A percentile compares a stretch with the other conserved stretches of the same genome.
Conservation (phyloP, 2,329 filamentous ascomycete genomes). For the Cladophialophora bantiana region DNA sequence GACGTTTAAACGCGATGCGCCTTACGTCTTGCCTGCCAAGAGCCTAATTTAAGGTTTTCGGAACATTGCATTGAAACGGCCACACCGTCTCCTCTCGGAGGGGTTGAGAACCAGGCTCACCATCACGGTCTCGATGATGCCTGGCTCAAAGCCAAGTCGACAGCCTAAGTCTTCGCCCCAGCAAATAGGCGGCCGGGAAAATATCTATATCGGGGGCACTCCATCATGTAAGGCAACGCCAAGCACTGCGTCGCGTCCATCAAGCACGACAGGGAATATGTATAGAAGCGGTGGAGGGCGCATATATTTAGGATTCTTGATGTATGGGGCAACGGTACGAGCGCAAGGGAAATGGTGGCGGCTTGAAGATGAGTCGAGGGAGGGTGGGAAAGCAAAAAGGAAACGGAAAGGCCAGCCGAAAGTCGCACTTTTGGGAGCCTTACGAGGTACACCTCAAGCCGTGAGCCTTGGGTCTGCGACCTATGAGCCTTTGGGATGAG, state of each 20-base stretch:
- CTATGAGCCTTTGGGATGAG: background rate
- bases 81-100: background rate
- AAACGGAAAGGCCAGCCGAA: background rate
- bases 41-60: background rate
- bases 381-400: background rate
- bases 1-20: constrained; percentile 1
- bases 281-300: background rate
- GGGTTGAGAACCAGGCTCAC: background rate
- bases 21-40: background rate
- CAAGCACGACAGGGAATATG: background rate
- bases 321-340: background rate
- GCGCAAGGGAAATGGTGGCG: background rate
- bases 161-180: background rate
- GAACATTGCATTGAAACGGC: background rate
- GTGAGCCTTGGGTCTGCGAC: background rate
- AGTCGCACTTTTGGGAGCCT: background rate
- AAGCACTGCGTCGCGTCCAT: background rate
- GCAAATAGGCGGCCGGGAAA: background rate
- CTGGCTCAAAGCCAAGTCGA: background rate
- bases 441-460: too few relatives aligned
- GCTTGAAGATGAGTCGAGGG: background rate
- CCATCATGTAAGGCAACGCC: constrained; percentile 5
- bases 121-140: background rate
- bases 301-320: background rate
- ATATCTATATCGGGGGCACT: background rate